Evolutionary conservation across 75 land plant genomes (phyloP).

Genomic region (Sequoia sempervirens): DNA sequence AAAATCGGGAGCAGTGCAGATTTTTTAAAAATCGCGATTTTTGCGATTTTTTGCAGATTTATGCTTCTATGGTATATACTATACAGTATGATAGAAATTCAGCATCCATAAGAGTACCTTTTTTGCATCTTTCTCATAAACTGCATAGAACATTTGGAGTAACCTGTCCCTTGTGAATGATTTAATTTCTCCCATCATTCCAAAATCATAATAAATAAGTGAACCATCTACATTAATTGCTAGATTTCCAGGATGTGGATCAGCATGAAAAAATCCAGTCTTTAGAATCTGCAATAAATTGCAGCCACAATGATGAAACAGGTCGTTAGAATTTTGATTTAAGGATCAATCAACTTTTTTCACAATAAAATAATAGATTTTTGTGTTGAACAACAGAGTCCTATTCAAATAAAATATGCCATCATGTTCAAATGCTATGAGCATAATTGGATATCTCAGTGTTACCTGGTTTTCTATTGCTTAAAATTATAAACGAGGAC

Average conservation of each 20-base stretch:
- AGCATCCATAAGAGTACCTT: constrained; percentile 39
- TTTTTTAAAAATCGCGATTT: no score
- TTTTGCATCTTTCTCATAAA: constrained; percentile 93
- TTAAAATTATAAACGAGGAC: neutral
- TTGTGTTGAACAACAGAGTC: neutral
- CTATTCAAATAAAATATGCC: neutral
- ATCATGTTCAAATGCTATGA: neutral
- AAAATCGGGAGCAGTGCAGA: no score
- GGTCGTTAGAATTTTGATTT: neutral
- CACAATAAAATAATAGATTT: neutral
- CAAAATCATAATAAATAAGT: constrained; percentile 95
- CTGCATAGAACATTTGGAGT: constrained; percentile 90
- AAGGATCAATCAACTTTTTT: neutral
- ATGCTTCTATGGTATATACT: no score
- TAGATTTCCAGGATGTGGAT: constrained; percentile 98
- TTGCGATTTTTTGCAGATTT: no score
- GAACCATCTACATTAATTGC: constrained; percentile 86
- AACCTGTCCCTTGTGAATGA: constrained; percentile 78
- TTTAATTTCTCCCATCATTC: constrained; percentile 99
- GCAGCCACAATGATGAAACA: neutral
- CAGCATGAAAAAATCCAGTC: constrained; percentile 99
- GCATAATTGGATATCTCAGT: neutral
- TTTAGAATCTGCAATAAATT: constrained; percentile 67
- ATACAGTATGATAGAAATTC: neutral
- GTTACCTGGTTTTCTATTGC: neutral